A percentile compares a stretch with the other conserved stretches of the same genome.
These are phyloP conservation scores for Cudoniella acicularis DNA, from an alignment of 495 filamentous ascomycete genomes.

Conservation along the genomic window DNA sequence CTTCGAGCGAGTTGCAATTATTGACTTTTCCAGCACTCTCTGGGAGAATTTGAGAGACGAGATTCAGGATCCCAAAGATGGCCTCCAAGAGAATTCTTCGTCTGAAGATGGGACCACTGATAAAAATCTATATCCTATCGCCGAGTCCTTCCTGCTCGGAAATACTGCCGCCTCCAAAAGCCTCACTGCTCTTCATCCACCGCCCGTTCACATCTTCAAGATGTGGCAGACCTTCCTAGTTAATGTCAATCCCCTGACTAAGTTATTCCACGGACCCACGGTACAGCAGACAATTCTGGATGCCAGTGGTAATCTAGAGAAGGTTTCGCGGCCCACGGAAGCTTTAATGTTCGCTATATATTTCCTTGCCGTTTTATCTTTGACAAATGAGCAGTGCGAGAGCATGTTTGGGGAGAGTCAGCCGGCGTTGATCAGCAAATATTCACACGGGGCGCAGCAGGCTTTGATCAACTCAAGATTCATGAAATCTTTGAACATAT, in stretches of 20 bases:
- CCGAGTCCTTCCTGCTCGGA: constrained; percentile 13
- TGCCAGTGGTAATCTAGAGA: constrained; percentile 31
- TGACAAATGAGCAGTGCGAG: constrained; percentile 47
- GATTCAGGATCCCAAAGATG: constrained; percentile 19
- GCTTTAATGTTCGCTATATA: constrained; percentile 54
- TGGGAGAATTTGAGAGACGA: constrained; percentile 27
- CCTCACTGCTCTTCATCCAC: constrained; percentile 58
- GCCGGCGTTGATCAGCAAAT: constrained; percentile 35
- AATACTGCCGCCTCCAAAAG: constrained; percentile 22
- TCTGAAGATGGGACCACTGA: constrained; percentile 58
- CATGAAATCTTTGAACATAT: constrained; percentile 47
- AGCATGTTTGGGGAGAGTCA: constrained; percentile 42
- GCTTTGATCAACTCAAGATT: constrained; percentile 46
- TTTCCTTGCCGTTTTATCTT: constrained; percentile 42
- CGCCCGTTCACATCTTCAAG: constrained; percentile 62
- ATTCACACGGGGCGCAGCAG: constrained; percentile 43
- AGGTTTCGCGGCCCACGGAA: constrained; percentile 45
- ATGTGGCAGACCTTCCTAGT: constrained; percentile 68
- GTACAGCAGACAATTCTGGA: constrained; percentile 49
- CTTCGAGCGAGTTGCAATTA: not conserved
- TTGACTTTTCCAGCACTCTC: constrained; percentile 16
- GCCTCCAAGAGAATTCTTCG: constrained; percentile 40
- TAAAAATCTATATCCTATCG: constrained; percentile 30
- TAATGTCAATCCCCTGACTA: constrained; percentile 65
- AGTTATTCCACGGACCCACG: constrained; percentile 67